Conservation (phyloP, 768 basidiomycete genomes). For the Pleurotus sapidus region DNA sequence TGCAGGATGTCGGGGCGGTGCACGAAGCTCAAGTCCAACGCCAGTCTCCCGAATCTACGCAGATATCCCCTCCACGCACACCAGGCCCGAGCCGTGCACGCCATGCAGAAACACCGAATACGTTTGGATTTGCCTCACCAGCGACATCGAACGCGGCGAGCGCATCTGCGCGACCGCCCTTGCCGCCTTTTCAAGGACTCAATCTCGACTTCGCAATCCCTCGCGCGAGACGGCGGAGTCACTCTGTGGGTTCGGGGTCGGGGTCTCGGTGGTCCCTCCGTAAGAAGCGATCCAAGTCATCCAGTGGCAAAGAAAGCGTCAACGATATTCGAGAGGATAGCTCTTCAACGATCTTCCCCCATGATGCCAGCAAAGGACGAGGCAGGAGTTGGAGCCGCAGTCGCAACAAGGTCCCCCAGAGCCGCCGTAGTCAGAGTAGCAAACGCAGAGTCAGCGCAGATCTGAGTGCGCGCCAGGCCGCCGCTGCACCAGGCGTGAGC, state of each 20-base stretch:
- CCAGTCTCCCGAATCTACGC: not conserved
- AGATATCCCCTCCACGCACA: not conserved
- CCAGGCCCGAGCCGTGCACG: not conserved
- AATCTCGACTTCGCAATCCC: not conserved
- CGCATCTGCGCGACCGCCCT: not conserved
- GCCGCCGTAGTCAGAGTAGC: slow-evolving; percentile 24
- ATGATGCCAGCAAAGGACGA: not conserved
- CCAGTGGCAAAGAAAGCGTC: not conserved
- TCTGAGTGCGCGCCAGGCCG: slow-evolving; percentile 49
- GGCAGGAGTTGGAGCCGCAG: not conserved
- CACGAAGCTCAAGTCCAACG: too few species aligned
- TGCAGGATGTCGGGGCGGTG: not conserved
- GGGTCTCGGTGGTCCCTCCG: slow-evolving; percentile 2
- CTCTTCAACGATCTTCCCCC: not conserved
- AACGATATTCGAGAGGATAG: not conserved
- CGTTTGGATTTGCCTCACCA: not conserved
- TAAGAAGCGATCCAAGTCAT: not conserved
- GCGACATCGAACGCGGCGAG: not conserved
- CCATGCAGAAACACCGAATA: not conserved
- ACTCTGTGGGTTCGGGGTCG: not conserved
- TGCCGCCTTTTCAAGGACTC: not conserved
- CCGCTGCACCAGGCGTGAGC: slow-evolving; percentile 23
- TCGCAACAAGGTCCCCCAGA: not conserved
- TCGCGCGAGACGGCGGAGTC: not conserved
- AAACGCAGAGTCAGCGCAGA: slow-evolving; percentile 53